Conservation (phyloP, 2,329 filamentous ascomycete genomes). For the Neurospora crassa region DNA sequence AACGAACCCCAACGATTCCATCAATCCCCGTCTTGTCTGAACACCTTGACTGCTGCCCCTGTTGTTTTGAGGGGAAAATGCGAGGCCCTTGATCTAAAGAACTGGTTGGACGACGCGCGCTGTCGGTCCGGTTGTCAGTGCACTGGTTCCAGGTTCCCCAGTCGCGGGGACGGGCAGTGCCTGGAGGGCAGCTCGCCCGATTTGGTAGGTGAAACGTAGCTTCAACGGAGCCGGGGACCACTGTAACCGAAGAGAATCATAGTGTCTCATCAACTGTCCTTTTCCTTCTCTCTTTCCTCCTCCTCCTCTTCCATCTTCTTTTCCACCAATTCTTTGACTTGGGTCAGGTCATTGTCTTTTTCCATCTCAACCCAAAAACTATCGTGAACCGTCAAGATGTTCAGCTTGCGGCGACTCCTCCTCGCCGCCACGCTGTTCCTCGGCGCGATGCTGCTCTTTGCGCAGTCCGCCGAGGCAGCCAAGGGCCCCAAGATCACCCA, state of each 20-base stretch:
- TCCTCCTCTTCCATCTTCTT: conserved; percentile 4
- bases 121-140: neutral
- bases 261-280: conserved; percentile 5
- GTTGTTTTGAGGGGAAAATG: neutral
- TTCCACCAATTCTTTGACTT: neutral
- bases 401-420: conserved; percentile 61
- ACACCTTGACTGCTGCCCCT: neutral
- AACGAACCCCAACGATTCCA: neutral
- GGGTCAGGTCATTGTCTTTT: neutral
- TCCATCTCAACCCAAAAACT: conserved; percentile 24
- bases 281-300: conserved; percentile 6
- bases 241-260: neutral
- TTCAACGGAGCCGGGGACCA: conserved; percentile 11
- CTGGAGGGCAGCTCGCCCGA: conserved; percentile 3
- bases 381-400: conserved; percentile 43
- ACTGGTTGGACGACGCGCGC: neutral
- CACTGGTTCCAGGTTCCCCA: neutral
- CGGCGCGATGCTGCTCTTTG: conserved; percentile 63
- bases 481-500: conserved; percentile 93
- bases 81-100: neutral
- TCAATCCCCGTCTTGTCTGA: neutral
- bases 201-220: conserved; percentile 20
- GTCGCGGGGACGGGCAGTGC: neutral
- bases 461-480: conserved; percentile 61
- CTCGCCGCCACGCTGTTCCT: conserved; percentile 67